phyloP scores from a whole-genome alignment of 805 yeast genomes.

The Phaffomyces opuntiae region DNA sequence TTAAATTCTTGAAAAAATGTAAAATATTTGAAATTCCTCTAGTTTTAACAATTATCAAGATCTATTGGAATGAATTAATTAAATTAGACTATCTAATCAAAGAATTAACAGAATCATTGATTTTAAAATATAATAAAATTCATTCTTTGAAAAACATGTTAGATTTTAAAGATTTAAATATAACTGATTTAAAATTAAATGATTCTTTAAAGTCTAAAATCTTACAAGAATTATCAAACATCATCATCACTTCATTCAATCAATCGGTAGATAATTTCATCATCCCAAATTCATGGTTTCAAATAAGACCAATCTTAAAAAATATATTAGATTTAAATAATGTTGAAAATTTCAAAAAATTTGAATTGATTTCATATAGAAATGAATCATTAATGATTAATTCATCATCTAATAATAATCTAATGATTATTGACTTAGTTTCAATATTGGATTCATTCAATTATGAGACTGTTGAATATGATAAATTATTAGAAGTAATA shows the following conservation, averaged over 20 bases:
- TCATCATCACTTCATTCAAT: constrained; percentile 26
- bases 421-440: constrained; percentile 22
- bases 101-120: constrained; percentile 54
- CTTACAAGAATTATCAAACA: constrained; percentile 18
- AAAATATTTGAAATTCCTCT: constrained; percentile 38
- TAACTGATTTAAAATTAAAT: constrained; percentile 30
- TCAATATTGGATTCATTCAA: constrained; percentile 30
- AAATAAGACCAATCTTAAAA: constrained; percentile 41
- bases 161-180: constrained; percentile 28
- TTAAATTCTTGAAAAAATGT: constrained; percentile 41
- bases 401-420: constrained; percentile 21
- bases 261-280: constrained; percentile 48
- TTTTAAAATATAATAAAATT: constrained; percentile 39
- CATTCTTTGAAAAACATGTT: constrained; percentile 26
- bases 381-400: constrained; percentile 66
- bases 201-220: constrained; percentile 25
- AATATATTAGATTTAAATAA: constrained; percentile 29
- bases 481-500: constrained; percentile 24
- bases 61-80: constrained; percentile 67
- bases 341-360: constrained; percentile 36
- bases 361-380: constrained; percentile 55
- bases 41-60: constrained; percentile 45
- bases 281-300: constrained; percentile 56
- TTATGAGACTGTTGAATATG: constrained; percentile 24
- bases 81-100: constrained; percentile 52